Base-by-base conservation (phyloP, 1,284 basidiomycete species). In the Leucoagaricus sp. region DNA sequence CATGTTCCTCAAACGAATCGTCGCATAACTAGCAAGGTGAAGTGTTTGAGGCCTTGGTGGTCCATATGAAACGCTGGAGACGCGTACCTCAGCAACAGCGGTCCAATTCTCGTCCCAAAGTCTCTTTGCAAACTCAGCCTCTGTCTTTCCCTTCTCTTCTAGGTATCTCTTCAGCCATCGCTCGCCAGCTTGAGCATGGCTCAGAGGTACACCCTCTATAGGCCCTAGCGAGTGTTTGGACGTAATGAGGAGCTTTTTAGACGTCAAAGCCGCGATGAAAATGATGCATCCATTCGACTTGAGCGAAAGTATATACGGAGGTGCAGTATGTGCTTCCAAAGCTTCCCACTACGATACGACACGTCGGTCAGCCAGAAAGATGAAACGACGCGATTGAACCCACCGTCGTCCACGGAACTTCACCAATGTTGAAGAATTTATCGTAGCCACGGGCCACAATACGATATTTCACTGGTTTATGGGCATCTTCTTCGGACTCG, bases 251-350 rank as follows among this genome's bases (percentile, higher is more conserved):
- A 99, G 75, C 62, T 92, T 85, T 0, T 74, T 74, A 0, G 87
- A 82, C 0, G 90, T 89, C 3, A 99, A 79, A 0, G 97, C 89
- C 0, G 93, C 88, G 64, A 99, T 89, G 74, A 99, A 95, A 65
- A 99, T 98, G 71, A 99, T 95, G 70, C 97, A 99, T 1, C 96
- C 97, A 61, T 99, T 99, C 1, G 94, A 94, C 72, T 99, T 99
- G 60, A 96, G 81, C 0, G 96, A 95, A 13, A 99, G 78, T 5
- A 87, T 86, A 67, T 98, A 99, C 0, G 96, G 93, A 0, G 90
- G 74, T 0, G 78, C 74, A 0, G 95, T 95, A 61, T 93, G 83
- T 4, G 75, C 71, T 58, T 88, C 79, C 40, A 98, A 78, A 0
- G 88, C 80, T 0, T 77, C 69, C 96, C 95, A 97, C 94, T 98